phyloP scores from a whole-genome alignment of 2,329 filamentous ascomycete species.

The Aspergillus luchuensis region DNA sequence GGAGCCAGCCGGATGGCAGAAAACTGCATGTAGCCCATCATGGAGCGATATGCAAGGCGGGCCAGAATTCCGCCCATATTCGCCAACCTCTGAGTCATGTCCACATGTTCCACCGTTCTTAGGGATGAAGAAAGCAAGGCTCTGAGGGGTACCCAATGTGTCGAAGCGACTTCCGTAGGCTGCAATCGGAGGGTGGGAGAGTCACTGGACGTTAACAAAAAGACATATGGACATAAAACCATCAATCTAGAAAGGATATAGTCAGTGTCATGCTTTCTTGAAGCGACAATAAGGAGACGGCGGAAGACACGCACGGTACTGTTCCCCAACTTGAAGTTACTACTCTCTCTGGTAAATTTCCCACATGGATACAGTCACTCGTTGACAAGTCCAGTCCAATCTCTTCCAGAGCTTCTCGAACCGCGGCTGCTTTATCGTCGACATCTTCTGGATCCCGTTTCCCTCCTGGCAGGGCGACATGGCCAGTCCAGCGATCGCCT shows the following conservation, averaged over 20 bases:
- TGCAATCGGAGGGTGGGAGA: slow-evolving; percentile 64
- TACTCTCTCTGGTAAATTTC: slow-evolving; percentile 66
- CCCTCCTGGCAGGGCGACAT: slow-evolving; percentile 69
- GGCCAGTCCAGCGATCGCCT: slow-evolving; percentile 69
- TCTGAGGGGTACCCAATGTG: slow-evolving; percentile 68
- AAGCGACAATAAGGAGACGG: background rate
- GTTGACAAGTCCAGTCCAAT: slow-evolving; percentile 63
- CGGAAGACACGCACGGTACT: slow-evolving; percentile 50
- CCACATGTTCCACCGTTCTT: slow-evolving; percentile 64
- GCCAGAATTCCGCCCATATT: slow-evolving; percentile 57
- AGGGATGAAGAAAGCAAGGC: slow-evolving; percentile 61
- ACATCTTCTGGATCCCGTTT: slow-evolving; percentile 66
- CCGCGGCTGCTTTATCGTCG: slow-evolving; percentile 63
- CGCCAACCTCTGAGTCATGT: slow-evolving; percentile 64
- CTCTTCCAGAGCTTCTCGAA: slow-evolving; percentile 67
- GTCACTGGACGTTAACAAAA: slow-evolving; percentile 60
- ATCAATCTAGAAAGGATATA: slow-evolving; percentile 53
- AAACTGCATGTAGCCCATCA: slow-evolving; percentile 68
- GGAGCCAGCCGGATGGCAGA: slow-evolving; percentile 65
- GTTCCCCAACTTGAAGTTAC: slow-evolving; percentile 69
- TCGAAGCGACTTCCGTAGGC: slow-evolving; percentile 67
- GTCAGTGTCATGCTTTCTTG: slow-evolving; percentile 18
- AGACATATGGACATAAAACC: slow-evolving; percentile 70
- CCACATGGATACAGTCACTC: slow-evolving; percentile 52
- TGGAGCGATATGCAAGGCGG: slow-evolving; percentile 56